Conservation (phyloP, 805 yeast genomes). For the Candida xiaguanensis region DNA sequence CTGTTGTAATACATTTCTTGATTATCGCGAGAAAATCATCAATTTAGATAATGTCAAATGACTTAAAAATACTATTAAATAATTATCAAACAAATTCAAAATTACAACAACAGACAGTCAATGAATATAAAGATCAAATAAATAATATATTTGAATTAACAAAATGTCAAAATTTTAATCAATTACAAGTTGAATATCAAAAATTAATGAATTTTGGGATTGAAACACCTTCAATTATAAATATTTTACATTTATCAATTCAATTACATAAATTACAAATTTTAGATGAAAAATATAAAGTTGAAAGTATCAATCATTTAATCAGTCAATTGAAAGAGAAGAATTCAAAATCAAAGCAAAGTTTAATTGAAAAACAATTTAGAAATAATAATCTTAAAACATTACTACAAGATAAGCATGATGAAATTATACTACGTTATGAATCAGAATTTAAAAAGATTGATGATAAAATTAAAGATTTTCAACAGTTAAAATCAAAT, state of each 20-base stretch:
- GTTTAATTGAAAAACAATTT: not conserved
- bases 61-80: not conserved
- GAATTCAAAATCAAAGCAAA: not conserved
- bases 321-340: slow-evolving; percentile 4
- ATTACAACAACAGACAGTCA: not conserved
- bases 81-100: not conserved
- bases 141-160: not conserved
- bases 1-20: no score
- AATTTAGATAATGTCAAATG: not conserved
- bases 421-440: not conserved
- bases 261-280: slow-evolving; percentile 29
- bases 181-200: not conserved
- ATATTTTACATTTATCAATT: slow-evolving; percentile 23
- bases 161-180: not conserved
- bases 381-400: not conserved
- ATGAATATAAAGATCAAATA: not conserved
- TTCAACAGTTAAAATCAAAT: not conserved
- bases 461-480: slow-evolving; percentile 2
- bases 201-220: slow-evolving; percentile 9
- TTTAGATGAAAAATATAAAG: slow-evolving; percentile 12
- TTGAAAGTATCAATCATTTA: slow-evolving; percentile 12
- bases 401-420: not conserved
- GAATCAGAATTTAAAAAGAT: not conserved
- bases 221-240: slow-evolving; percentile 14
- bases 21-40: no score